Evolutionary conservation across 192 early-diverging fungal species (phyloP).

Genomic region (Backusella liffmaniae): DNA sequence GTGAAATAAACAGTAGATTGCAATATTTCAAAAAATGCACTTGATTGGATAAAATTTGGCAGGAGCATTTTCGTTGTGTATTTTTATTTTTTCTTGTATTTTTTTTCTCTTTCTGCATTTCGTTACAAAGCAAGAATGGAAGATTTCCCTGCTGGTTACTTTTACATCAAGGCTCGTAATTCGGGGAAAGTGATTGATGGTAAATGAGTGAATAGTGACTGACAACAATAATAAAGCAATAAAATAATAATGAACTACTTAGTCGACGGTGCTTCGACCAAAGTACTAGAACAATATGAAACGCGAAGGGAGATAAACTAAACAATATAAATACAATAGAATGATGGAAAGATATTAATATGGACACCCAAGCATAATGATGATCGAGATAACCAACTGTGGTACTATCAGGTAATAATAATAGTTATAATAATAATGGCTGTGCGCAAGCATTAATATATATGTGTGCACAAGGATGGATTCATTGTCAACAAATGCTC

Average conservation of each 20-base stretch:
- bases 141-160: constrained; percentile 34
- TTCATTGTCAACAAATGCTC: constrained; percentile 31
- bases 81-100: not conserved
- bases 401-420: constrained; percentile 29
- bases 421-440: not conserved
- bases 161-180: constrained; percentile 33
- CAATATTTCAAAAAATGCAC: not conserved
- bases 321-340: constrained; percentile 4
- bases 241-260: not conserved
- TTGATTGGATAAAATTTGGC: not conserved
- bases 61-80: not conserved
- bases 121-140: constrained; percentile 12
- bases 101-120: not conserved
- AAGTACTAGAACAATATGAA: constrained; percentile 8
- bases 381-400: constrained; percentile 33
- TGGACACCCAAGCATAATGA: constrained; percentile 34
- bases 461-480: constrained; percentile 9
- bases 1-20: too few relatives aligned
- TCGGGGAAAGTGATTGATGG: constrained; percentile 32
- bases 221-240: not conserved
- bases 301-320: not conserved
- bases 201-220: not conserved
- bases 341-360: constrained; percentile 30
- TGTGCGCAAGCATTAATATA: not conserved
- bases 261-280: constrained; percentile 32